A percentile compares a stretch with the other conserved stretches of the same genome.
phyloP scores from a whole-genome alignment of 805 yeast species.

The Schizosaccharomyces lindneri region DNA sequence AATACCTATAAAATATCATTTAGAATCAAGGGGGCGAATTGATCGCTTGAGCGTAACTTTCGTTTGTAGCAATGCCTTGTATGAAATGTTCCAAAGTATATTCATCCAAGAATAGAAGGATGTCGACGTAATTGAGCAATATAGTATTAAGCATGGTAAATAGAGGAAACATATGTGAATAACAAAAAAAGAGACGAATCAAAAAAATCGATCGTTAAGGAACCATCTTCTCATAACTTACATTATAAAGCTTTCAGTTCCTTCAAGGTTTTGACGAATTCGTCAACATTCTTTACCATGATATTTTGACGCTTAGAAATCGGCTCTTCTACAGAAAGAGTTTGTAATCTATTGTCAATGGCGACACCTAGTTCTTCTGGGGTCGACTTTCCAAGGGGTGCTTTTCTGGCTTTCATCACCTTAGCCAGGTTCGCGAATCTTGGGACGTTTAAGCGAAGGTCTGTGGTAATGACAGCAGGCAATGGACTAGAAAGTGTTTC shows the following conservation, averaged over 20 bases:
- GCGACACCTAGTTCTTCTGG: constrained; percentile 50
- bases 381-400: constrained; percentile 50
- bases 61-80: too few species aligned
- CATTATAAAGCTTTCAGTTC: constrained; percentile 40
- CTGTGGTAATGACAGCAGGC: constrained; percentile 78
- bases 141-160: too few species aligned
- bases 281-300: constrained; percentile 60
- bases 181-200: too few species aligned
- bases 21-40: too few species aligned
- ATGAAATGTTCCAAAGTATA: too few species aligned
- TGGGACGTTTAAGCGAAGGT: constrained; percentile 80
- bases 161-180: too few species aligned
- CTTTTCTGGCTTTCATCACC: constrained; percentile 95
- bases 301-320: constrained; percentile 59
- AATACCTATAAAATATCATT: too few species aligned
- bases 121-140: too few species aligned
- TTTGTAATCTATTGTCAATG: constrained; percentile 35
- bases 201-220: too few species aligned
- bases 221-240: too few species aligned
- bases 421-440: constrained; percentile 89
- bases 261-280: constrained; percentile 52
- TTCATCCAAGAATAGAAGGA: too few species aligned
- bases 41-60: too few species aligned
- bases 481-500: constrained; percentile 53
- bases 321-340: constrained; percentile 39